phyloP scores from a whole-genome alignment of 2,329 filamentous ascomycete genomes.

The Ophiostoma fasciatum region DNA sequence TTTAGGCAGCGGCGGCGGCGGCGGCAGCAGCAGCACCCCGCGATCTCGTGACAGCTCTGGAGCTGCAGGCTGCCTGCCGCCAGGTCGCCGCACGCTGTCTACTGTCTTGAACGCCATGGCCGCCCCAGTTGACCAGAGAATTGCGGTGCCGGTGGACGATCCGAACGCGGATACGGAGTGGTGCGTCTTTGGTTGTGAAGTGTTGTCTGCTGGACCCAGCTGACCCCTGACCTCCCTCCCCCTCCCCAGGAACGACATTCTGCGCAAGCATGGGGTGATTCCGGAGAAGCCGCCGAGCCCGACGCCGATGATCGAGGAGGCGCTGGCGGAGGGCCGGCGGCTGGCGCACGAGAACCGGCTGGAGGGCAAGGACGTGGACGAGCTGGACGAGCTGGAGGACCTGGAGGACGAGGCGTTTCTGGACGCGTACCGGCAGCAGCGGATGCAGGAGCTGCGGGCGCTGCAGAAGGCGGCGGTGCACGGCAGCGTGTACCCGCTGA shows the following conservation, averaged over 20 bases:
- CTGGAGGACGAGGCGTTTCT: slow-evolving; percentile 89
- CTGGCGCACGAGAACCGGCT: slow-evolving; percentile 84
- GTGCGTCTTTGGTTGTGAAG: slow-evolving; percentile 38
- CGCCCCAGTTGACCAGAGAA: slow-evolving; percentile 46
- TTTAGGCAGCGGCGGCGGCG: too few relatives aligned
- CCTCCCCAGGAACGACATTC: slow-evolving; percentile 79
- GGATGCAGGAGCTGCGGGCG: slow-evolving; percentile 65
- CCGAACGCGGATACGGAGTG: slow-evolving; percentile 98
- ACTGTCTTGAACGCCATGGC: too few relatives aligned
- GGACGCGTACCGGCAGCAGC: slow-evolving; percentile 74
- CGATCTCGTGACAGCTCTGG: too few relatives aligned
- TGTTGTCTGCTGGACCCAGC: too few relatives aligned
- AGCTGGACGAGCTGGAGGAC: slow-evolving; percentile 86
- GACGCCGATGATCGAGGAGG: slow-evolving; percentile 91
- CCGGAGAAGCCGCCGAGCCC: slow-evolving; percentile 96
- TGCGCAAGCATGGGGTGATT: slow-evolving; percentile 90
- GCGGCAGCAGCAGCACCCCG: too few relatives aligned
- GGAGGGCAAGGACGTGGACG: slow-evolving; percentile 87
- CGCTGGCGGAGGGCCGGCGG: slow-evolving; percentile 65
- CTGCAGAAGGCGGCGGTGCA: slow-evolving; percentile 66
- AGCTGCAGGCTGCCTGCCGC: not conserved
- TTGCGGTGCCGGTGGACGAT: slow-evolving; percentile 77
- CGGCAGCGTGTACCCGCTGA: slow-evolving; percentile 82
- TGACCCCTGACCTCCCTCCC: too few relatives aligned
- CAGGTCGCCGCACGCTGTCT: too few relatives aligned